Conservation (phyloP, 2,329 filamentous ascomycete genomes). For the Alternaria panax region DNA sequence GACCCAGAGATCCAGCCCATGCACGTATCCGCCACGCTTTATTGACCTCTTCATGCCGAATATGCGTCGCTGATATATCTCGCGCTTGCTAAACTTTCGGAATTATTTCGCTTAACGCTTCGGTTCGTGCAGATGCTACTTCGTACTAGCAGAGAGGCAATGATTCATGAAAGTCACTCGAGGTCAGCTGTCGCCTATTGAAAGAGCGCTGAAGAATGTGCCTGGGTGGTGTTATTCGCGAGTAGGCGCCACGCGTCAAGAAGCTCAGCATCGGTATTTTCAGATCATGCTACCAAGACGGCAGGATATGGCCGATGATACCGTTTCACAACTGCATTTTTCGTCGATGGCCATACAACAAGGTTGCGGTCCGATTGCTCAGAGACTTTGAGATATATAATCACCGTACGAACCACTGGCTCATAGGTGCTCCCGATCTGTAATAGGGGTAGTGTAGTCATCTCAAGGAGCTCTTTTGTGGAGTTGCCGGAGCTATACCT, state of each 20-base stretch:
- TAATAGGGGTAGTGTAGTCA: not conserved
- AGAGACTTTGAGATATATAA: constrained; percentile 2
- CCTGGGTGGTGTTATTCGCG: not conserved
- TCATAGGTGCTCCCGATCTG: not conserved
- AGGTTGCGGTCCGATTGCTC: not conserved
- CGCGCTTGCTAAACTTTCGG: constrained; percentile 1
- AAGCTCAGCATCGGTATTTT: not conserved
- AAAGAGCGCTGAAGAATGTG: not conserved
- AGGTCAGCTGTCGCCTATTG: not conserved
- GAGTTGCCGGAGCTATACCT: constrained; percentile 16
- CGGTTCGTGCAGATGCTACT: not conserved
- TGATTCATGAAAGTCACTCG: not conserved
- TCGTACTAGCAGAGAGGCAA: not conserved
- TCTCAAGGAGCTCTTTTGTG: constrained; percentile 6
- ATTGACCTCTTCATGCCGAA: constrained; percentile 6
- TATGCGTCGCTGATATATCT: not conserved
- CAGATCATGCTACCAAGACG: not conserved
- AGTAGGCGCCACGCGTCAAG: not conserved
- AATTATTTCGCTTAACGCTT: not conserved
- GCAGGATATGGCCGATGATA: not conserved
- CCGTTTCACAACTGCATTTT: not conserved
- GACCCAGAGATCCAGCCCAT: not conserved
- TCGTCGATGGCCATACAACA: not conserved
- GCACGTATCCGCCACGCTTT: not conserved
- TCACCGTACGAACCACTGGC: constrained; percentile 9